phyloP scores from a whole-genome alignment of 768 basidiomycete genomes.

The Cyclocybe cylindracea region DNA sequence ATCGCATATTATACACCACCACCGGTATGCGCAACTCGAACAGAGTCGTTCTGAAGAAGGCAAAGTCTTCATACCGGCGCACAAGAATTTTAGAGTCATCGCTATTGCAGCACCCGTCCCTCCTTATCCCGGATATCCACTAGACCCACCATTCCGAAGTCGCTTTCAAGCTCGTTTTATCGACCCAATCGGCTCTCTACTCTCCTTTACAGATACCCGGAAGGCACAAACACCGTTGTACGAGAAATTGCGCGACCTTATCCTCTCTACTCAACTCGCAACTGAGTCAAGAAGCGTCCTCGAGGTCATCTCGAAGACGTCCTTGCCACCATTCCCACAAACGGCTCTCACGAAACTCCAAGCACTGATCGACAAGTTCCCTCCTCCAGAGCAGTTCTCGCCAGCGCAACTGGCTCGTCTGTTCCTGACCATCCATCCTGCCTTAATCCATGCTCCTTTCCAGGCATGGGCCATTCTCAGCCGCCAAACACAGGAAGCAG shows the following conservation, averaged over 20 bases:
- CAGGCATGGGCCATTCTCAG: slow-evolving; percentile 65
- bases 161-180: slow-evolving; percentile 71
- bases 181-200: slow-evolving; percentile 56
- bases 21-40: slow-evolving; percentile 55
- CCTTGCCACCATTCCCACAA: slow-evolving; percentile 65
- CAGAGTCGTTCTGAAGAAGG: slow-evolving; percentile 30
- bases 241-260: slow-evolving; percentile 52
- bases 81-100: slow-evolving; percentile 67
- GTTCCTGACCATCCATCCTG: slow-evolving; percentile 60
- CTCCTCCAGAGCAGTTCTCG: slow-evolving; percentile 40
- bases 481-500: slow-evolving; percentile 53
- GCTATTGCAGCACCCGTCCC: slow-evolving; percentile 72
- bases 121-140: slow-evolving; percentile 64
- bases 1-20: slow-evolving; percentile 67
- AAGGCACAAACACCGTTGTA: slow-evolving; percentile 28
- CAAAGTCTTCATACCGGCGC: slow-evolving; percentile 61
- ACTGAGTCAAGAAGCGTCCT: slow-evolving; percentile 58
- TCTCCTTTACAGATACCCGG: slow-evolving; percentile 38
- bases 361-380: slow-evolving; percentile 47
- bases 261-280: slow-evolving; percentile 63
- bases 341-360: slow-evolving; percentile 57
- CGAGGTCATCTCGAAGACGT: slow-evolving; percentile 51
- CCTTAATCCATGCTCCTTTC: slow-evolving; percentile 53
- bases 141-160: slow-evolving; percentile 69
- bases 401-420: slow-evolving; percentile 55